These are phyloP conservation scores for Leptomonas pyrrhocoris DNA, from an alignment of 208 protist genomes.

Conservation along the genomic window DNA sequence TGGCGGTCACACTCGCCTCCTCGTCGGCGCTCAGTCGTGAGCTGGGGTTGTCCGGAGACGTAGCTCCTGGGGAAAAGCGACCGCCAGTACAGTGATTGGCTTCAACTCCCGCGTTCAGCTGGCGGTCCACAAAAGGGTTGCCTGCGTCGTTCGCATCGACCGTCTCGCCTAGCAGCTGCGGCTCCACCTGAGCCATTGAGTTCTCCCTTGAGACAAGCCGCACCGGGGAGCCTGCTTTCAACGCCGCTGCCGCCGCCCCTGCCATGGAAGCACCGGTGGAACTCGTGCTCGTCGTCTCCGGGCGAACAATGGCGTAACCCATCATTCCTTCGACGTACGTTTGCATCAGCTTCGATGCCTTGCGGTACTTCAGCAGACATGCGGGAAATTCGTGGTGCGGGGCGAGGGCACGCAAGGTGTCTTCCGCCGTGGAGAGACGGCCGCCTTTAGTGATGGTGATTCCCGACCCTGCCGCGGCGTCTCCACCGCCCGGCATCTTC, in stretches of 20 bases:
- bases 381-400: constrained; percentile 78
- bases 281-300: not conserved
- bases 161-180: constrained; percentile 18
- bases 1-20: constrained; percentile 19
- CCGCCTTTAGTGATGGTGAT: constrained; percentile 79
- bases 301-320: constrained; percentile 61
- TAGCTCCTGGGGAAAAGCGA: not conserved
- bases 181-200: not conserved
- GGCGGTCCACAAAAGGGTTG: constrained; percentile 30
- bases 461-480: constrained; percentile 18
- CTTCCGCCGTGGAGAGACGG: constrained; percentile 90
- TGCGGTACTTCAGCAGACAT: constrained; percentile 78
- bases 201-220: not conserved
- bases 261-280: not conserved
- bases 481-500: constrained; percentile 10
- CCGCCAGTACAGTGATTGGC: not conserved
- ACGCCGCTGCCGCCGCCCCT: not conserved
- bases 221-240: not conserved
- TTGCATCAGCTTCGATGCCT: constrained; percentile 85
- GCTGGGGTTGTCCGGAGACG: not conserved
- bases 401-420: constrained; percentile 72
- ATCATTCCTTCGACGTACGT: constrained; percentile 91
- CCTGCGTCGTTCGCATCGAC: constrained; percentile 8
- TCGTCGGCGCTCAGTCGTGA: constrained; percentile 6
- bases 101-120: constrained; percentile 10